phyloP scores from a whole-genome alignment of 257 asterid species.

The Solanum sitiens region DNA sequence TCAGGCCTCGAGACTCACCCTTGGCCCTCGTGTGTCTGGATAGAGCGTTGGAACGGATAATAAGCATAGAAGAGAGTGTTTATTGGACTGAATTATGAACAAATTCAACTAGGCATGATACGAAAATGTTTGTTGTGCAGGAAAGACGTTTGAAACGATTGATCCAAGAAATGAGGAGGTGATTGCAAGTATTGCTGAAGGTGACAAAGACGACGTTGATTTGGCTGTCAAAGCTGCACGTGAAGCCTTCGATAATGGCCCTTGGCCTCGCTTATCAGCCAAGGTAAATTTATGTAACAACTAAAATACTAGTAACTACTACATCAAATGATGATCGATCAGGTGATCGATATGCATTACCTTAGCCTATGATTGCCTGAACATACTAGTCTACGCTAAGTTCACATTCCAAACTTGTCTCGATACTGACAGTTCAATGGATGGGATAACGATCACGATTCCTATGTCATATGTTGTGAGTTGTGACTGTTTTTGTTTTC shows the following conservation, averaged over 20 bases:
- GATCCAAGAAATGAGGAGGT: slow-evolving; percentile 31
- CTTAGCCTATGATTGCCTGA: not conserved
- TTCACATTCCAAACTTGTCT: not conserved
- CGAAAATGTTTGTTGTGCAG: not conserved
- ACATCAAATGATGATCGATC: not conserved
- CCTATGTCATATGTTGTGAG: not conserved
- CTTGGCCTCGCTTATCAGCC: slow-evolving; percentile 34
- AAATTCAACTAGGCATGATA: not conserved
- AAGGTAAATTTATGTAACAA: not conserved
- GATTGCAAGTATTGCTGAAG: slow-evolving; percentile 22
- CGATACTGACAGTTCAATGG: not conserved
- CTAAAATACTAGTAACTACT: not conserved
- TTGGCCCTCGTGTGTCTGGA: too few relatives aligned
- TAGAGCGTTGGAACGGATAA: not conserved
- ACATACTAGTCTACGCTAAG: not conserved
- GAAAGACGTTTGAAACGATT: slow-evolving; percentile 21
- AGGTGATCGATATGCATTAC: not conserved
- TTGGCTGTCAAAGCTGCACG: slow-evolving; percentile 34
- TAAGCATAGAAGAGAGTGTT: not conserved
- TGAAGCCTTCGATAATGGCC: slow-evolving; percentile 27
- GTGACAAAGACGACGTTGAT: slow-evolving; percentile 23
- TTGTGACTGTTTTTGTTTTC: not conserved
- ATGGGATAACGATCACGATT: not conserved
- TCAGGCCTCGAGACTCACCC: too few relatives aligned
- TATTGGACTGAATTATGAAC: not conserved